Base-by-base conservation (phyloP, 495 filamentous ascomycete species). In the Daldinia grandis region DNA sequence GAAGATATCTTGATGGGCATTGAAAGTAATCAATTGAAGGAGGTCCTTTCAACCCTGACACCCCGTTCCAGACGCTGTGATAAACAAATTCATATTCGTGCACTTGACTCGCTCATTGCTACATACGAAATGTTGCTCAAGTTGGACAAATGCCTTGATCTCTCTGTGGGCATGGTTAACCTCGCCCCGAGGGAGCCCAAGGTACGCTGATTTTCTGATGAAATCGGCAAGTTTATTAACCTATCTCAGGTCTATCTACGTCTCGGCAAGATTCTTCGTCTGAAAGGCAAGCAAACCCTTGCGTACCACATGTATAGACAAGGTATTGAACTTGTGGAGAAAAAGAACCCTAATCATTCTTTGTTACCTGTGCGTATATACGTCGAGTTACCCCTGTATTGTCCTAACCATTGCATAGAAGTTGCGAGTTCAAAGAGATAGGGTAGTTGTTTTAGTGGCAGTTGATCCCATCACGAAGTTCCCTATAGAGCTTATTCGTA, bases 401-500 rank as follows among this genome's bases (percentile, higher is more conserved):
- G 12, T 28, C 24, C 56, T 73, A 55, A 71, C 25, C 9, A n/a
- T 30, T 15, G 1, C 24, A 15, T 24, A 77, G 73, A 55, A 47
- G 7, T 12, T 76, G 28, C 49, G 40, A 15, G 31, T 35, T 10
- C 66, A 68, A 56, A 69, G 58, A 38, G 66, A 72, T 21, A 77
- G 68, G 42, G 30, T 69, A n/a, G 37, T 53, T 33, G 15, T 28
- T 12, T 25, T 50, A 25, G 73, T 61, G 21, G 60, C 47, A 33
- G 65, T 71, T 2, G 86, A 88, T 59, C 86, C 86, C 0, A 76
- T 89, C 5, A 69, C 74, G 0, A 67, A 76, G 1, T 66, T 89
- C 19, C 86, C 86, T 4, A 56, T 84, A 4, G 87, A 89, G 59
- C 75, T 88, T 42, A 78, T 79, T 28, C 59, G 66, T 33, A 79